Evolutionary conservation across 768 basidiomycete genomes (phyloP).

Genomic region (Tulasnella sp.): DNA sequence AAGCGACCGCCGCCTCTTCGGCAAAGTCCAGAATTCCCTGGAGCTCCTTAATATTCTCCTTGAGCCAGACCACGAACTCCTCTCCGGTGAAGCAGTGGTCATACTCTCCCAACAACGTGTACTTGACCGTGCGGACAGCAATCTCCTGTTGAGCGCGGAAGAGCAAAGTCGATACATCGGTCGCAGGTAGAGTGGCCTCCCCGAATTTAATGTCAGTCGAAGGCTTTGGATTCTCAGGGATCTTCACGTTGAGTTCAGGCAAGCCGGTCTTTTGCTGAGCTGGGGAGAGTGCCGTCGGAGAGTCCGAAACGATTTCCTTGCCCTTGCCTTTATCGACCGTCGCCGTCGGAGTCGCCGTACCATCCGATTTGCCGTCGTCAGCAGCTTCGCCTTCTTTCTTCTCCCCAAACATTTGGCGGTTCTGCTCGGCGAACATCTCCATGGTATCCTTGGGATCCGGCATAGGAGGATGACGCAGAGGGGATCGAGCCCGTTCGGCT

Average conservation of each 20-base stretch:
- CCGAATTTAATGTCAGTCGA: slow-evolving; percentile 50
- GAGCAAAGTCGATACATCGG: slow-evolving; percentile 57
- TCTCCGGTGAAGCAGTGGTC: slow-evolving; percentile 80
- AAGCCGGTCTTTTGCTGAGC: slow-evolving; percentile 27
- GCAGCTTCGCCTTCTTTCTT: slow-evolving; percentile 35
- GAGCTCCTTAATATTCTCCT: slow-evolving; percentile 64
- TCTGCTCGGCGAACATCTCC: slow-evolving; percentile 7
- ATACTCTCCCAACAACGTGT: slow-evolving; percentile 76
- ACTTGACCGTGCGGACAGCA: slow-evolving; percentile 56
- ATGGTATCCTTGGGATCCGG: slow-evolving; percentile 13
- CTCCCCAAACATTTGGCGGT: slow-evolving; percentile 18
- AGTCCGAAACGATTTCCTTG: slow-evolving; percentile 34
- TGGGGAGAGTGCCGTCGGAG: slow-evolving; percentile 17
- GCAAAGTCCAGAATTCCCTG: slow-evolving; percentile 67
- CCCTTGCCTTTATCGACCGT: slow-evolving; percentile 66
- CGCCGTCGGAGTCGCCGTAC: slow-evolving; percentile 35
- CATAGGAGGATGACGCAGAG: slow-evolving; percentile 23
- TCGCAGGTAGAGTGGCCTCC: slow-evolving; percentile 54
- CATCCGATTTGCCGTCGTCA: slow-evolving; percentile 26
- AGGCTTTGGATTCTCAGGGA: slow-evolving; percentile 25
- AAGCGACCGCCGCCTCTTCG: slow-evolving; percentile 55
- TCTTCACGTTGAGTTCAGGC: slow-evolving; percentile 28
- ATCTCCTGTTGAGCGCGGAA: slow-evolving; percentile 59
- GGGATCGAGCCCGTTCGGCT: slow-evolving; percentile 7
- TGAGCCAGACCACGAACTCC: slow-evolving; percentile 78